Conservation (phyloP, 148 eudicot species). For the Heliosperma pusillum region DNA sequence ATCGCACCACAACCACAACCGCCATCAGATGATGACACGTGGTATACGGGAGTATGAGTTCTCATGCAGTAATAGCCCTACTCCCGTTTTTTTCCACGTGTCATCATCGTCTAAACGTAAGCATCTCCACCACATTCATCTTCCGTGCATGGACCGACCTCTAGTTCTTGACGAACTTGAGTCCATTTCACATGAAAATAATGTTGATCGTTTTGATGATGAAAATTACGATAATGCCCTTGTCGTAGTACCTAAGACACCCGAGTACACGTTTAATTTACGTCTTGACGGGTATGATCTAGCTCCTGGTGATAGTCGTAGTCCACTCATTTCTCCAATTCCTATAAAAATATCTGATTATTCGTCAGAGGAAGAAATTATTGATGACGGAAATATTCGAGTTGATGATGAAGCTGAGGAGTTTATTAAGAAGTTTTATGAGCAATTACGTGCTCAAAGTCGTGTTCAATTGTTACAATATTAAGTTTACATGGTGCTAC, state of each 20-base stretch:
- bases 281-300: slow-evolving; percentile 27
- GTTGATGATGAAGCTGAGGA: slow-evolving; percentile 44
- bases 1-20: slow-evolving; percentile 21
- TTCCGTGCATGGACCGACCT: slow-evolving; percentile 30
- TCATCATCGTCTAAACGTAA: slow-evolving; percentile 23
- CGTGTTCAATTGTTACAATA: slow-evolving; percentile 34
- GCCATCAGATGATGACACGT: slow-evolving; percentile 27
- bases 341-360: slow-evolving; percentile 30
- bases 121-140: slow-evolving; percentile 27
- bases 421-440: slow-evolving; percentile 36
- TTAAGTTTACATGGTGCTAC: background rate
- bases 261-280: slow-evolving; percentile 29
- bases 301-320: slow-evolving; percentile 18
- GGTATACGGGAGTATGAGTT: slow-evolving; percentile 33
- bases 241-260: slow-evolving; percentile 26
- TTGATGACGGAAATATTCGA: slow-evolving; percentile 17
- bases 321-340: slow-evolving; percentile 23
- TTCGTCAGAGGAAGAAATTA: slow-evolving; percentile 27
- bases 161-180: slow-evolving; percentile 28
- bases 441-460: slow-evolving; percentile 36
- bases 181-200: background rate
- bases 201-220: background rate
- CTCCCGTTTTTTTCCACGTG: slow-evolving; percentile 33
- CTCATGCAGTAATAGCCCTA: slow-evolving; percentile 32
- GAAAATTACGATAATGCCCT: slow-evolving; percentile 10